Evolutionary conservation across 169 alveolate genomes (phyloP), one percentile per base, ranked within the genome.

Genomic region (Plasmodium coatneyi): DNA sequence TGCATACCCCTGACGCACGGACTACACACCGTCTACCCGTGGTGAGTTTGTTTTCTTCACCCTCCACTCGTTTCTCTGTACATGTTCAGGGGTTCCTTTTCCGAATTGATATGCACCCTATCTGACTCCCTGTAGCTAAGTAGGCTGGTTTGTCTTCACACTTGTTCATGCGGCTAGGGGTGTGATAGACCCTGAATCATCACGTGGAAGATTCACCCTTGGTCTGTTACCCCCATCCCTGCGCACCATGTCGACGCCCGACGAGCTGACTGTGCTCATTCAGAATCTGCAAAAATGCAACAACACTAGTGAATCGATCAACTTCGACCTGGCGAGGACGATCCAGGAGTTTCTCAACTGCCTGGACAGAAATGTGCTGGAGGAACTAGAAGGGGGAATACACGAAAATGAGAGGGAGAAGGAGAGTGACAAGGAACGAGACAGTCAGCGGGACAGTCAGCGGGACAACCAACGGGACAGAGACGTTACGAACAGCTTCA

Each of bases 271-370:
- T 7, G 16, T 22, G 0, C 74, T 87, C 12, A 87, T 87, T 2
- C 93, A 87, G 34, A 87, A 60, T 49, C 71, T 87, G n/a, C 93
- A 87, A 78, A 87, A 87, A 78, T 87, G 93, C 70, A 87, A 32
- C 49, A 87, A 87, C 81, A 60, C 93, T 19, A 87, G 71, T 39
- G 93, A 87, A 6, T 87, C 83, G 32, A 87, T 87, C 66, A 87
- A 87, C 36, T 87, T 87, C 71, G 93, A 87, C 30, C 71, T 87
- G 70, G 81, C 82, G 41, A 87, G 93, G 3, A 87, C 89, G 6
- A 54, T 87, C n/a, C 89, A 87, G 71, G 87, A 56, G 30, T 87
- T 87, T 32, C 71, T 87, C 66, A 74, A 87, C 71, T 52, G 81
- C 30, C 71, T 87, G 70, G 93, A 87, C 30, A 87, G 56, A 54